Evolutionary conservation across 2,329 filamentous ascomycete species (phyloP).

Genomic region (Paecilomyces niveus): DNA sequence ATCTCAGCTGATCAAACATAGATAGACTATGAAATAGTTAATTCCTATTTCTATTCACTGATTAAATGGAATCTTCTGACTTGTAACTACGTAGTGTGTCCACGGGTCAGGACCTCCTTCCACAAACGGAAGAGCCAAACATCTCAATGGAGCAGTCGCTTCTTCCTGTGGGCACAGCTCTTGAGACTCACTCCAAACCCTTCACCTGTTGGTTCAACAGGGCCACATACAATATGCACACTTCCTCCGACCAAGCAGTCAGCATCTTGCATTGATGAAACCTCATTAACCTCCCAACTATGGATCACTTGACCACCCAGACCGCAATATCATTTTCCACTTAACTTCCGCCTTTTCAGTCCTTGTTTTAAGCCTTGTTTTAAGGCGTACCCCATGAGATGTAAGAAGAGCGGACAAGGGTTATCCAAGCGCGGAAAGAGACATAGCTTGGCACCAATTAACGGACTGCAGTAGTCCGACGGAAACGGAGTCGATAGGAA

Average conservation of each 20-base stretch:
- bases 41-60: not conserved
- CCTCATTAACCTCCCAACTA: not conserved
- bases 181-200: too few relatives aligned
- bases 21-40: too few relatives aligned
- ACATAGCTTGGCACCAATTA: not conserved
- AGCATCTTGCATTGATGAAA: too few relatives aligned
- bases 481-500: not conserved
- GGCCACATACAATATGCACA: too few relatives aligned
- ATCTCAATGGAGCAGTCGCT: too few relatives aligned
- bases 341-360: not conserved
- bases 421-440: not conserved
- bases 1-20: too few relatives aligned
- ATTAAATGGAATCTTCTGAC: not conserved
- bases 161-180: too few relatives aligned
- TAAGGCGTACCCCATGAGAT: not conserved
- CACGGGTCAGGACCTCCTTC: too few relatives aligned
- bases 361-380: not conserved
- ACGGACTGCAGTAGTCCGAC: not conserved
- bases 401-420: not conserved
- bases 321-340: not conserved
- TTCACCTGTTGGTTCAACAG: too few relatives aligned
- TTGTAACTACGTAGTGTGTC: too few relatives aligned
- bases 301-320: not conserved
- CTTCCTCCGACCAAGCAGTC: too few relatives aligned
- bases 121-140: too few relatives aligned